Percentiles rank a stretch among this genome's conserved stretches.
phyloP scores from a whole-genome alignment of 768 basidiomycete genomes.

The Auricularia auricula-judae region DNA sequence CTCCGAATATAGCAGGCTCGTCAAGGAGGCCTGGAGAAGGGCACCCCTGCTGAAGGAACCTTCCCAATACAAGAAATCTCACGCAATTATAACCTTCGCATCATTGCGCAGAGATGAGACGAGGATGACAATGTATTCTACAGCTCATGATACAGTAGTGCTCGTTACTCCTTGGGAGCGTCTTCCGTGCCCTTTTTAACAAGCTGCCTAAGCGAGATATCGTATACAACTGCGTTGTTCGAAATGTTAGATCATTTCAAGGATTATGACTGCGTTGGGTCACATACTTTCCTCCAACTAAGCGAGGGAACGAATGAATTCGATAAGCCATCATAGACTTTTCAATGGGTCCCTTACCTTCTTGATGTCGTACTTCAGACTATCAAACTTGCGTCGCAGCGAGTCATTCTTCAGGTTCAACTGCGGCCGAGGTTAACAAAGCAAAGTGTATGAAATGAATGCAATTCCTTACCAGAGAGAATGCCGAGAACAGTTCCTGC shows the following conservation, averaged over 20 bases:
- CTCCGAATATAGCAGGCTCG: not conserved
- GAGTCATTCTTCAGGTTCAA: conserved; percentile 75
- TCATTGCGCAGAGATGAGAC: too few relatives aligned
- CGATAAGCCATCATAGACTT: not conserved
- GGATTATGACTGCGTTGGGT: conserved; percentile 3
- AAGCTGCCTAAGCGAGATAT: conserved; percentile 67
- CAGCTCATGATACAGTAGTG: too few relatives aligned
- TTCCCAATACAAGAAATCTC: too few relatives aligned
- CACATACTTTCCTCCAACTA: not conserved
- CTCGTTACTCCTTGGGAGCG: too few relatives aligned
- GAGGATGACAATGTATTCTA: too few relatives aligned
- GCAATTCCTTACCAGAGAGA: conserved; percentile 53
- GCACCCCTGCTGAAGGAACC: too few relatives aligned
- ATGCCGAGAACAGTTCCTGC: conserved; percentile 63
- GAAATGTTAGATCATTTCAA: too few relatives aligned
- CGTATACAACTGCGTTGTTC: conserved; percentile 57
- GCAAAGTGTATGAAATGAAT: not conserved
- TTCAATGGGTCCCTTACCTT: conserved; percentile 74
- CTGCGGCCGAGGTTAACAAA: conserved; percentile 23
- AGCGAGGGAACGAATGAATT: too few relatives aligned
- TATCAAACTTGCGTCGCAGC: conserved; percentile 66
- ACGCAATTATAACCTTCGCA: too few relatives aligned
- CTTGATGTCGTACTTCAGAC: conserved; percentile 78
- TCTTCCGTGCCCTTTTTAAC: not conserved
- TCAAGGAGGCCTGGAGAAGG: too few relatives aligned